phyloP scores from a whole-genome alignment of 140 eudicot species.

The Flaveria floridana region DNA sequence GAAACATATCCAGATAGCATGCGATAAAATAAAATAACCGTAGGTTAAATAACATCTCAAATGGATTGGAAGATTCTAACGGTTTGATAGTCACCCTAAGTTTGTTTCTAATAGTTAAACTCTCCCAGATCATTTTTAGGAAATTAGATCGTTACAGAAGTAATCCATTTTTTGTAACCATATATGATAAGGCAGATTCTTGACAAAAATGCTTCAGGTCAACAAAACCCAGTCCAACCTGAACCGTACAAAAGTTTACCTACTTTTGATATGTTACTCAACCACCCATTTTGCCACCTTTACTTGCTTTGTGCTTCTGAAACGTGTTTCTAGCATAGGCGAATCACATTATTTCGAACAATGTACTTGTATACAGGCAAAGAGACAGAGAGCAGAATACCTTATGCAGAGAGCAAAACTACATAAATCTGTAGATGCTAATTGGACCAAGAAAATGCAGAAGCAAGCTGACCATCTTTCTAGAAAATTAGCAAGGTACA shows the following conservation, averaged over 20 bases:
- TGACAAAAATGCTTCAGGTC: too few relatives aligned
- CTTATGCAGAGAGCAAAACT: conserved; percentile 55
- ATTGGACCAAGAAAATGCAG: conserved; percentile 45
- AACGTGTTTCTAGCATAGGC: background rate
- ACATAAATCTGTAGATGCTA: conserved; percentile 31
- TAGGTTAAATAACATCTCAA: background rate
- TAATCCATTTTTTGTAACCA: background rate
- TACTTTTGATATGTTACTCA: background rate
- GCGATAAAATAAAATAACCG: background rate
- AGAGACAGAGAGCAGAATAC: conserved; percentile 71
- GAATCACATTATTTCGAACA: background rate
- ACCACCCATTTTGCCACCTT: background rate
- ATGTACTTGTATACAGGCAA: conserved; percentile 45
- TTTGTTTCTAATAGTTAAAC: background rate
- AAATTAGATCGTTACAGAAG: background rate
- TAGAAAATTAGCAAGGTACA: conserved; percentile 65
- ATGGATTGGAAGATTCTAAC: background rate
- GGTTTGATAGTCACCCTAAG: background rate
- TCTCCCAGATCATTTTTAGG: background rate
- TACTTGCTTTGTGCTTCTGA: background rate
- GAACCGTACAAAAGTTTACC: background rate
- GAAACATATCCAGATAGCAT: too few relatives aligned
- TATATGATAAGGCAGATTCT: background rate
- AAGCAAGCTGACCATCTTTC: conserved; percentile 69
- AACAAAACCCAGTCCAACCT: too few relatives aligned